Percentiles rank a stretch among this genome's conserved stretches.
Conservation (phyloP, 1,284 basidiomycete species). For the Malassezia japonica region DNA sequence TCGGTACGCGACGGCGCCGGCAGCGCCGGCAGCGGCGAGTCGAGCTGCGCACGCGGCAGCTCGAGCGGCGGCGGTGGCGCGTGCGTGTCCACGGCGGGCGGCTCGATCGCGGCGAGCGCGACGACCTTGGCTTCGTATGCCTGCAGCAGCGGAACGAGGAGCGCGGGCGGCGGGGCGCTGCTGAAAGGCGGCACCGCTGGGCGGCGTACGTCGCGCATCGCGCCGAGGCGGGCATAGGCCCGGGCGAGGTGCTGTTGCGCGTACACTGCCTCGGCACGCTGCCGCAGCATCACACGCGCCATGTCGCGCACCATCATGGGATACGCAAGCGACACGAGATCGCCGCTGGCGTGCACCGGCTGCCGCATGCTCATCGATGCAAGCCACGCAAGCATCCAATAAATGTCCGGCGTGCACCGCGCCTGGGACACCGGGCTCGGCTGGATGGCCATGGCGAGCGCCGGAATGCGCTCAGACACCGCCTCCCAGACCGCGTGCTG, state of each 20-base stretch:
- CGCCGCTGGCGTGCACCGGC: constrained; percentile 15
- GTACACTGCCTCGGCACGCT: no score
- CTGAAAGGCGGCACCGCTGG: background rate
- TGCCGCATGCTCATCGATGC: constrained; percentile 19
- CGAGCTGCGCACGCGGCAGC: constrained; percentile 4
- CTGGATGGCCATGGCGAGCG: no score
- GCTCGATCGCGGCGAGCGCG: background rate
- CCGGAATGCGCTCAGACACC: constrained; percentile 6
- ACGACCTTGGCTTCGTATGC: background rate
- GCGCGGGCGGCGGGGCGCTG: background rate
- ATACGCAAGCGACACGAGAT: constrained; percentile 33
- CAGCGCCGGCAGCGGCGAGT: constrained; percentile 18
- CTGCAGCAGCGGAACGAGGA: background rate
- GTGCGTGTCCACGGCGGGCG: background rate
- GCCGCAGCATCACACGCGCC: no score
- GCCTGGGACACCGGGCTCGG: no score
- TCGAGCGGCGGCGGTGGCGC: background rate
- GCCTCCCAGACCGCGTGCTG: constrained; percentile 41
- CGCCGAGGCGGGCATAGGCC: constrained; percentile 2
- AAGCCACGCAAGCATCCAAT: constrained; percentile 38
- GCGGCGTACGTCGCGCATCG: constrained; percentile 4
- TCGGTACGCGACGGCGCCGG: constrained; percentile 20
- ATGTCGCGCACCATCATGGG: constrained; percentile 36
- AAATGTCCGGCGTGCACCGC: constrained; percentile 36
- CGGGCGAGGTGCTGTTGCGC: no score